Evolutionary conservation across 2,329 filamentous ascomycete genomes (phyloP), one percentile per base, ranked within the genome.

Genomic region (Ophiostoma perfectum): DNA sequence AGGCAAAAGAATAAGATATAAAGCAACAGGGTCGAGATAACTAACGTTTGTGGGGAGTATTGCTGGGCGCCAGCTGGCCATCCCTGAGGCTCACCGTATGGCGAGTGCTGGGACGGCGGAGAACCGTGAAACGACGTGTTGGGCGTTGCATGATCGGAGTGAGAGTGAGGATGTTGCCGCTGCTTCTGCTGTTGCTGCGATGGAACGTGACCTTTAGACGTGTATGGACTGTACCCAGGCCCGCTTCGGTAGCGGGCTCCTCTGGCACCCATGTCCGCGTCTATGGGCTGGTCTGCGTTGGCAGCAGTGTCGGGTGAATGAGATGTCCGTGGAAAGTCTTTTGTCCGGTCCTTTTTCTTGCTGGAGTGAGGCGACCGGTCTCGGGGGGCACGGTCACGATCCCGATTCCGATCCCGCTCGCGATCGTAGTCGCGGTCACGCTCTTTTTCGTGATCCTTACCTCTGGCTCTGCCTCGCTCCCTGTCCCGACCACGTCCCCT

Each of bases 231-330:
- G 45, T 66, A 39, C n/a, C 74, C 72, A 39, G 71, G 68, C 65
- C 76, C 75, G 49, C 73, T 70, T 66, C 78, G 78, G 68, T n/a
- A 38, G 38, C 58, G 58, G 38, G 27, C 27, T 27, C 58, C 38
- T 38, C 82, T 78, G 14, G 80, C 78, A 18, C 77, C 76, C 80
- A 84, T 82, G 44, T 82, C 82, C 69, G 83, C 81, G 72, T 85
- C 82, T 52, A 82, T 76, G 65, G 60, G n/a, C 8, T 82, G 83
- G 12, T 83, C 81, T 18, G 83, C 81, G 64, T 78, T 74, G 66
- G 78, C 75, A 18, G 75, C 74, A 36, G 74, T 72, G 14, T 77
- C 76, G 64, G 78, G 75, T 69, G 79, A 78, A 70, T 78, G 77
- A 67, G 76, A 73, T 2, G 18, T 41, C 6, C 39, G 68, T 14